These are phyloP conservation scores for Cryptococcus sp. DNA, from an alignment of 1,284 basidiomycete species.

Conservation along the genomic window DNA sequence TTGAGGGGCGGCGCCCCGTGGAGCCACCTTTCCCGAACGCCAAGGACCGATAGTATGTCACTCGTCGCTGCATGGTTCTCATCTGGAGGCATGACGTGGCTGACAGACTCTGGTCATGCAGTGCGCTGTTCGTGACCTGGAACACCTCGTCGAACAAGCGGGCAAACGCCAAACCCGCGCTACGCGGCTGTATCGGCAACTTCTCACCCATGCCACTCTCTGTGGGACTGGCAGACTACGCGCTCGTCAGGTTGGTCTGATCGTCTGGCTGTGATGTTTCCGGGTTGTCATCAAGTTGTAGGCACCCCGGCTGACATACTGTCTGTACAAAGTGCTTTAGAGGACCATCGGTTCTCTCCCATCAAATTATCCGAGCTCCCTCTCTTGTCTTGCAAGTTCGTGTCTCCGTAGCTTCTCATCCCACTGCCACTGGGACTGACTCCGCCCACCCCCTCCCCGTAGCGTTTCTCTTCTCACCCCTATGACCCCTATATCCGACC, in stretches of 20 bases:
- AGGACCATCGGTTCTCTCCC: conserved; percentile 56
- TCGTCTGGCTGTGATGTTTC: not conserved
- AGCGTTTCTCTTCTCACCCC: conserved; percentile 89
- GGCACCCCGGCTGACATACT: not conserved
- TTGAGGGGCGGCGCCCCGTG: conserved; percentile 23
- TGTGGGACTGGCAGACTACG: conserved; percentile 82
- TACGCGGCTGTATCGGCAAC: conserved; percentile 94
- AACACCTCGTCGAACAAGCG: conserved; percentile 55
- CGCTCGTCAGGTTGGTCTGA: conserved; percentile 64
- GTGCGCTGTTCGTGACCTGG: conserved; percentile 97
- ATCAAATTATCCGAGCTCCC: conserved; percentile 74
- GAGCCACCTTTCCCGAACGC: conserved; percentile 27
- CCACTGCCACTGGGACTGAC: not conserved
- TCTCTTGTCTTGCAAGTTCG: conserved; percentile 78
- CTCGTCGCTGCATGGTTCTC: not conserved
- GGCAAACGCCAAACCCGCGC: conserved; percentile 53
- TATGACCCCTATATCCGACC: conserved; percentile 79
- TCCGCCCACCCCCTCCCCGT: conserved; percentile 7
- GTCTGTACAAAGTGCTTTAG: conserved; percentile 50
- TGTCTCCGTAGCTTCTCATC: conserved; percentile 16
- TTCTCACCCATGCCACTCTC: conserved; percentile 75
- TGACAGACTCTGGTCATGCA: conserved; percentile 39
- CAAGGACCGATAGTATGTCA: conserved; percentile 29
- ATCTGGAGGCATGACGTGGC: not conserved
- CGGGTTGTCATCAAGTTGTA: not conserved